phyloP scores from a whole-genome alignment of 2,329 filamentous ascomycete genomes.

The Elsinoe australis region DNA sequence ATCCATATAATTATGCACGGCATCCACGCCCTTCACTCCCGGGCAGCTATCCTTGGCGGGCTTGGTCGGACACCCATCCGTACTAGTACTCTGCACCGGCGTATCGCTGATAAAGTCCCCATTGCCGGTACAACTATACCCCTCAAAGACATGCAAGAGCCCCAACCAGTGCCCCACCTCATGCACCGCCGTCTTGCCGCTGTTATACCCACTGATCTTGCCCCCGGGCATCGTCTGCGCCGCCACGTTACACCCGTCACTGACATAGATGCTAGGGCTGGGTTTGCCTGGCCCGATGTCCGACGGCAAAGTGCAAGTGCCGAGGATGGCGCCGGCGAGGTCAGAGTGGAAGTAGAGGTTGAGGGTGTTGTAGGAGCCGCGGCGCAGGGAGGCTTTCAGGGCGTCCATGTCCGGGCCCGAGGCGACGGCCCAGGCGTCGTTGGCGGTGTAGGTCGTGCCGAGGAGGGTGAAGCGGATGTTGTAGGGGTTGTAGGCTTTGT shows the following conservation, averaged over 20 bases:
- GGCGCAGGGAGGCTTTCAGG: conserved; percentile 48
- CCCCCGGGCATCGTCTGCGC: conserved; percentile 51
- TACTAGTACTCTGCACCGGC: conserved; percentile 36
- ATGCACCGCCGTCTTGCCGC: conserved; percentile 41
- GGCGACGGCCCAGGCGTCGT: conserved; percentile 48
- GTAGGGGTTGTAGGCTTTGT: conserved; percentile 42
- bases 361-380: conserved; percentile 47
- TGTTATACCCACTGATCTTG: conserved; percentile 42
- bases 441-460: conserved; percentile 44
- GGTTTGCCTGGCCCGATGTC: conserved; percentile 34
- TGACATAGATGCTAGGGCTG: conserved; percentile 36
- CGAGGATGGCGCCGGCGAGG: conserved; percentile 42
- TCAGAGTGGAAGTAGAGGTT: conserved; percentile 56
- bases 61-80: conserved; percentile 46
- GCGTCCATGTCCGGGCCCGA: conserved; percentile 40
- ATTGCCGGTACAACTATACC: conserved; percentile 37
- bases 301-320: conserved; percentile 46
- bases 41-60: conserved; percentile 48
- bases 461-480: conserved; percentile 45
- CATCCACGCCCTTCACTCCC: conserved; percentile 39
- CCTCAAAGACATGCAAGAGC: conserved; percentile 42
- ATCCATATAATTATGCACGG: conserved; percentile 55
- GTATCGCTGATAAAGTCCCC: conserved; percentile 42
- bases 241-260: conserved; percentile 51
- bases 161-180: conserved; percentile 45